Evolutionary conservation across 192 early-diverging fungal species (phyloP).

Genomic region (Coemansia sp.): DNA sequence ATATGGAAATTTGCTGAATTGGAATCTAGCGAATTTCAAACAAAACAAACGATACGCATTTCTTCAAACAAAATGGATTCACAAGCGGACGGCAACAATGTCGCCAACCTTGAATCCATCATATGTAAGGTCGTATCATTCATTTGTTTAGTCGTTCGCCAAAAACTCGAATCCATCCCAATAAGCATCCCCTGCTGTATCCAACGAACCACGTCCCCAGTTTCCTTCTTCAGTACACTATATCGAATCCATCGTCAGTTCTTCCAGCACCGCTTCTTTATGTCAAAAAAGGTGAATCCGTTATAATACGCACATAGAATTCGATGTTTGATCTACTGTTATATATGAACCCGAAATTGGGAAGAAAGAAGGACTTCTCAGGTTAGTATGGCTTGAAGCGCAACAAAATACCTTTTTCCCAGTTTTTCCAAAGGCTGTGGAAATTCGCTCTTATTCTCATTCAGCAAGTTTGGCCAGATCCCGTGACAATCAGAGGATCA

Average conservation of each 20-base stretch:
- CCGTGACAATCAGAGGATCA: neutral
- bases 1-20: neutral
- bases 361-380: conserved; percentile 30
- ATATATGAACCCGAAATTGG: conserved; percentile 34
- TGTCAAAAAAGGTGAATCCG: neutral
- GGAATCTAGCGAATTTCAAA: neutral
- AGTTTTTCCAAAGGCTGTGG: no score
- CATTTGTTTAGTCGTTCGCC: neutral
- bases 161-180: neutral
- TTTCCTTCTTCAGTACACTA: neutral
- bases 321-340: conserved; percentile 29
- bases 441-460: neutral
- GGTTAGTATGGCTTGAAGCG: neutral
- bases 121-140: neutral
- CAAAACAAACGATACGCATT: neutral
- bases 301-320: conserved; percentile 42
- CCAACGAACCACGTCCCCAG: neutral
- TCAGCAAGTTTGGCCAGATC: neutral
- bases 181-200: neutral
- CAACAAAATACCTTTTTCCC: neutral
- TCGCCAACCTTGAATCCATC: neutral
- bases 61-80: neutral
- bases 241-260: conserved; percentile 12
- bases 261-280: neutral
- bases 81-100: neutral